Conservation (phyloP, 2,329 filamentous ascomycete species). For the Penicillium sp. region DNA sequence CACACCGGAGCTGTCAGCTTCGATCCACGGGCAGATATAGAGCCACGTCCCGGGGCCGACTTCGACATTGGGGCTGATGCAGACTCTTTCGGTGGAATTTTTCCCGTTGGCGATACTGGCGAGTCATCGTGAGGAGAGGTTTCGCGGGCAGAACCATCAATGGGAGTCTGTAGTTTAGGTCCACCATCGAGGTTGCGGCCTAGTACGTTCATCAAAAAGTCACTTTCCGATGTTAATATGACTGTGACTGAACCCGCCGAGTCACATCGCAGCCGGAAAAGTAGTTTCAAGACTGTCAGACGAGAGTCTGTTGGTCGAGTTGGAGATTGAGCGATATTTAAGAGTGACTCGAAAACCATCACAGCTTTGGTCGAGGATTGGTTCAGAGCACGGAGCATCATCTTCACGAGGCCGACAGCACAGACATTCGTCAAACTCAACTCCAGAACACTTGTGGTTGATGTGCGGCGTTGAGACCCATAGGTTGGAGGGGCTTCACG, state of each 20-base stretch:
- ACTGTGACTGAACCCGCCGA: slow-evolving; percentile 75
- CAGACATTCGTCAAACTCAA: slow-evolving; percentile 60
- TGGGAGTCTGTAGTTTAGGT: slow-evolving; percentile 41
- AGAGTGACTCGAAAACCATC: slow-evolving; percentile 61
- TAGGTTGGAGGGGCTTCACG: slow-evolving; percentile 42
- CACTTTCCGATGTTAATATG: slow-evolving; percentile 67
- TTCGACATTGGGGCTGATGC: slow-evolving; percentile 31
- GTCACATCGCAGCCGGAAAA: slow-evolving; percentile 82
- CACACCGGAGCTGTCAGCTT: slow-evolving; percentile 51
- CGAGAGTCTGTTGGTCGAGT: slow-evolving; percentile 67
- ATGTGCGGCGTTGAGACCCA: slow-evolving; percentile 31
- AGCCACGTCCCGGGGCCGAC: slow-evolving; percentile 32
- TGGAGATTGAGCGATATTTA: slow-evolving; percentile 62
- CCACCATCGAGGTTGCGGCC: slow-evolving; percentile 61
- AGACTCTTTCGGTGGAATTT: slow-evolving; percentile 34
- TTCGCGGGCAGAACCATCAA: slow-evolving; percentile 43
- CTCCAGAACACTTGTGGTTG: slow-evolving; percentile 32
- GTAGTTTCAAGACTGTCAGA: slow-evolving; percentile 70
- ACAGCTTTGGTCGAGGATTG: slow-evolving; percentile 63
- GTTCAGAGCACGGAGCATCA: slow-evolving; percentile 74
- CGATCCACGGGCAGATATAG: slow-evolving; percentile 34
- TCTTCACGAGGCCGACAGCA: slow-evolving; percentile 66
- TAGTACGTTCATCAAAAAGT: slow-evolving; percentile 69
- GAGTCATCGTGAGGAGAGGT: slow-evolving; percentile 40
- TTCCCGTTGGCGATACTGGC: slow-evolving; percentile 27